Evolutionary conservation across 306 rosid genomes (phyloP).

Genomic region (Rosa chinensis): DNA sequence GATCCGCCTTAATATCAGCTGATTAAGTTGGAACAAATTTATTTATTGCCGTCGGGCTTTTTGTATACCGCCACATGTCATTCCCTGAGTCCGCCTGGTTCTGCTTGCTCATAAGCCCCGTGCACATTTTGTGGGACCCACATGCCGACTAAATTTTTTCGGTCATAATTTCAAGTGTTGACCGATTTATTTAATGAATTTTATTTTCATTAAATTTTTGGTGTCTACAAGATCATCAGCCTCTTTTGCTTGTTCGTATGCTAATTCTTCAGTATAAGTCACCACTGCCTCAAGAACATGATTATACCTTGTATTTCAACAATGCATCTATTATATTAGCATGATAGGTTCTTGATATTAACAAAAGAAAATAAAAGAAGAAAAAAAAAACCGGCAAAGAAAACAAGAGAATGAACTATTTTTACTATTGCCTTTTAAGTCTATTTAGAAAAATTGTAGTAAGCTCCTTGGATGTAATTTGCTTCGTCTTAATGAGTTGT

Average conservation of each 20-base stretch:
- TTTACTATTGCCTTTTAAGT: constrained; percentile 53
- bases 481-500: constrained; percentile 63
- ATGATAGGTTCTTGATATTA: constrained; percentile 1
- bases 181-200: too few species aligned
- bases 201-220: too few species aligned
- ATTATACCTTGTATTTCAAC: constrained; percentile 53
- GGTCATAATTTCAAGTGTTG: too few species aligned
- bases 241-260: constrained; percentile 70
- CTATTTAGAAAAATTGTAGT: constrained; percentile 62
- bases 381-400: not conserved
- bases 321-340: not conserved
- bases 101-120: too few species aligned
- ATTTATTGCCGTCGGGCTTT: too few species aligned
- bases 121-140: too few species aligned
- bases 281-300: constrained; percentile 67
- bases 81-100: too few species aligned
- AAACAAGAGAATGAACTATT: constrained; percentile 1
- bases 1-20: too few species aligned
- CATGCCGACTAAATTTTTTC: too few species aligned
- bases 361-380: not conserved
- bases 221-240: constrained; percentile 39
- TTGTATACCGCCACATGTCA: too few species aligned
- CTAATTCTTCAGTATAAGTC: constrained; percentile 69
- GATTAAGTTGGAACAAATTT: too few species aligned
- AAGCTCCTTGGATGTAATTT: constrained; percentile 75